phyloP scores from a whole-genome alignment of 2,329 filamentous ascomycete genomes.

The Fusarium coicis region DNA sequence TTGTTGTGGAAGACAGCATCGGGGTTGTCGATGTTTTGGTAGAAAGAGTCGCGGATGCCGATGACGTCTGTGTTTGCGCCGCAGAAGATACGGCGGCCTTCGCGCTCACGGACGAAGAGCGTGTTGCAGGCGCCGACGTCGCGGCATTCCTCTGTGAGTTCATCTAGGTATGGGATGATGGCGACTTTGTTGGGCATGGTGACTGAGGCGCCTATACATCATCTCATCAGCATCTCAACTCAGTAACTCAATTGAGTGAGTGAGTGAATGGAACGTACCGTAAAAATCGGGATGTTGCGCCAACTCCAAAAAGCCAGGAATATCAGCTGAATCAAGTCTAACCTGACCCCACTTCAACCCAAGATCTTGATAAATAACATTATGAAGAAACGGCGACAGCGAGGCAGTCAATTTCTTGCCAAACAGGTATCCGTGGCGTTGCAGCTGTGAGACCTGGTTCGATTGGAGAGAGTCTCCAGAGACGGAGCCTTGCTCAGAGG shows the following conservation, averaged over 20 bases:
- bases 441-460: conserved; percentile 45
- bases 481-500: conserved; percentile 4
- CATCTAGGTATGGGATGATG: conserved; percentile 78
- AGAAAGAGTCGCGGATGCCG: conserved; percentile 79
- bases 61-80: conserved; percentile 86
- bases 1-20: conserved; percentile 63
- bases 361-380: conserved; percentile 63
- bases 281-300: conserved; percentile 69
- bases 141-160: conserved; percentile 76
- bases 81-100: conserved; percentile 65
- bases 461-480: conserved; percentile 41
- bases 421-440: conserved; percentile 65
- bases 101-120: conserved; percentile 69
- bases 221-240: background rate
- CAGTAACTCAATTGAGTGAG: background rate
- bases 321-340: conserved; percentile 63
- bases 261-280: conserved; percentile 55
- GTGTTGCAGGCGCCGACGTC: conserved; percentile 85
- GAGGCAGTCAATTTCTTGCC: conserved; percentile 67
- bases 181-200: conserved; percentile 88
- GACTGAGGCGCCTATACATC: conserved; percentile 69
- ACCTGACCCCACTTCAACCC: conserved; percentile 63
- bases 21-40: conserved; percentile 62
- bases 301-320: conserved; percentile 61
- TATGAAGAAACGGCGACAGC: conserved; percentile 65